phyloP scores from a whole-genome alignment of 495 filamentous ascomycete genomes.

The Parmelia sp. region DNA sequence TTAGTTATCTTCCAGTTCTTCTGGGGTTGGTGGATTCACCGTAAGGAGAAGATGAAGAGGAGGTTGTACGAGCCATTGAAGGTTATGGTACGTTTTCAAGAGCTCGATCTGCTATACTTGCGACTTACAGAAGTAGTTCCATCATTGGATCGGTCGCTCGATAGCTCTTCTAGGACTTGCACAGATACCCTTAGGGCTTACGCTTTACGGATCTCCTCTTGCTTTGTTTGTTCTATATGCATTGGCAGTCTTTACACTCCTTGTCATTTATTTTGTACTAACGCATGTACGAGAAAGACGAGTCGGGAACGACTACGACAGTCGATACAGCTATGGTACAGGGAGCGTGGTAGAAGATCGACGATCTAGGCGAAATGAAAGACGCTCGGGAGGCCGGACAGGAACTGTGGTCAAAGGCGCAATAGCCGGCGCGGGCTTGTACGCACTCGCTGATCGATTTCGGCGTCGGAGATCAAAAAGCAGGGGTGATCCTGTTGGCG shows the following conservation, averaged over 20 bases:
- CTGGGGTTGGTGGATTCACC: slow-evolving; percentile 66
- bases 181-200: slow-evolving; percentile 84
- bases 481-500: slow-evolving; percentile 19
- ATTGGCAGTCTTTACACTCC: slow-evolving; percentile 58
- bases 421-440: slow-evolving; percentile 56
- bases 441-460: slow-evolving; percentile 50
- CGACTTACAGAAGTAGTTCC: slow-evolving; percentile 44
- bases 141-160: slow-evolving; percentile 78
- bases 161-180: slow-evolving; percentile 74
- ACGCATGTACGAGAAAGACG: slow-evolving; percentile 54
- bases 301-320: slow-evolving; percentile 44
- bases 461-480: slow-evolving; percentile 31
- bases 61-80: slow-evolving; percentile 56
- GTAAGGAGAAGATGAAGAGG: slow-evolving; percentile 54
- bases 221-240: slow-evolving; percentile 78
- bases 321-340: slow-evolving; percentile 48
- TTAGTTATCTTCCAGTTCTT: slow-evolving; percentile 74
- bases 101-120: background rate
- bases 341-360: slow-evolving; percentile 35
- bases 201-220: slow-evolving; percentile 86
- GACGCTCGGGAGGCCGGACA: slow-evolving; percentile 29
- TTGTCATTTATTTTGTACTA: slow-evolving; percentile 67
- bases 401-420: slow-evolving; percentile 38
- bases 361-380: slow-evolving; percentile 16
- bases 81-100: slow-evolving; percentile 53